These are phyloP conservation scores for Stachybotrys echinatus DNA, from an alignment of 2,329 filamentous ascomycete species.

Conservation along the genomic window DNA sequence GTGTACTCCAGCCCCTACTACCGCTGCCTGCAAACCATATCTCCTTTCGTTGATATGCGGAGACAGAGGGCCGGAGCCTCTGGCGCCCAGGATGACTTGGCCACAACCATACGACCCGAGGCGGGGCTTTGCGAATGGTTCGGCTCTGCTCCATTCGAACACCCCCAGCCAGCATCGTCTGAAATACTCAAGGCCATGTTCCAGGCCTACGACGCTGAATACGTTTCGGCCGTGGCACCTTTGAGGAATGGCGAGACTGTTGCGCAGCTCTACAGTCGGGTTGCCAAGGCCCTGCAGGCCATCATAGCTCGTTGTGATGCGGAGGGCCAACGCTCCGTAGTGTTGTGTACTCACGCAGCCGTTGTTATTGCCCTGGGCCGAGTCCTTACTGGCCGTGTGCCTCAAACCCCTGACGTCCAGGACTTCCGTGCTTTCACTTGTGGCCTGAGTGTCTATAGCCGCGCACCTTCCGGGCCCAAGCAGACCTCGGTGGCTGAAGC, in stretches of 20 bases:
- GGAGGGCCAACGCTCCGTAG: conserved; percentile 62
- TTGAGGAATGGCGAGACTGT: conserved; percentile 71
- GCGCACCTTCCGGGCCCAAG: conserved; percentile 5
- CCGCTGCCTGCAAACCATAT: conserved; percentile 78
- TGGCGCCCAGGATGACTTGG: conserved; percentile 6
- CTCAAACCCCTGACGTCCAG: conserved; percentile 62
- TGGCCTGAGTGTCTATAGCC: conserved; percentile 62
- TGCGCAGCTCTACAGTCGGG: conserved; percentile 70
- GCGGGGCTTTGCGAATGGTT: conserved; percentile 79
- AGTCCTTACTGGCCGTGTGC: conserved; percentile 72
- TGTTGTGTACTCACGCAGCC: conserved; percentile 88
- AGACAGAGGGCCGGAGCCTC: conserved; percentile 1
- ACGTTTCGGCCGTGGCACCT: conserved; percentile 63
- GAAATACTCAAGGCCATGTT: conserved; percentile 62
- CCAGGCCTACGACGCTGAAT: conserved; percentile 51
- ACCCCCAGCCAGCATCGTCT: conserved; percentile 70
- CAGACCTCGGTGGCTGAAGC: not conserved
- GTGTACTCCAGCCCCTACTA: conserved; percentile 87
- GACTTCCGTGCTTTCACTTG: conserved; percentile 87
- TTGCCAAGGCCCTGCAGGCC: conserved; percentile 62
- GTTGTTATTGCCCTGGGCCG: conserved; percentile 82
- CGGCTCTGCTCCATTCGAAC: conserved; percentile 76
- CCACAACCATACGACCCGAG: conserved; percentile 46
- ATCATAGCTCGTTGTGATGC: conserved; percentile 70
- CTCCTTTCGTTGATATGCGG: conserved; percentile 56